Percentiles rank a stretch among this genome's conserved stretches.
phyloP scores from a whole-genome alignment of 208 protist genomes.

The Acanthamoeba culbertsoni region DNA sequence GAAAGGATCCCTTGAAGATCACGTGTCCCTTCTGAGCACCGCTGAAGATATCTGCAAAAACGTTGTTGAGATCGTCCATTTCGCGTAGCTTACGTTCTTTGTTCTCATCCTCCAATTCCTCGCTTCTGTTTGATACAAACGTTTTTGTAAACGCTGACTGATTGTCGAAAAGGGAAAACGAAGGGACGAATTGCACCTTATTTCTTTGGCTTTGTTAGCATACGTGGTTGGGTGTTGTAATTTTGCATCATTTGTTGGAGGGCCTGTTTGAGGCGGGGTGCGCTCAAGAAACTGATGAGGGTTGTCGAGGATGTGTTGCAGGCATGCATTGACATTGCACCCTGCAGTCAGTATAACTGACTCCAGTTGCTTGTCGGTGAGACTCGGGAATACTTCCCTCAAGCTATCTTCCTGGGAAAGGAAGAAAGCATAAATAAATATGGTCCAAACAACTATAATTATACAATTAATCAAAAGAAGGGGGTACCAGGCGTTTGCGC shows the following conservation, averaged over 20 bases:
- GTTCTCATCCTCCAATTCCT: not conserved
- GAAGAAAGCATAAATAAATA: no score
- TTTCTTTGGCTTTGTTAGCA: no score
- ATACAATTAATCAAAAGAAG: no score
- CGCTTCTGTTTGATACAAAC: not conserved
- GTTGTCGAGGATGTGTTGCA: constrained; percentile 8
- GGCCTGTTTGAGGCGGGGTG: not conserved
- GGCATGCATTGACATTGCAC: not conserved
- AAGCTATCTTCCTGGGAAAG: not conserved
- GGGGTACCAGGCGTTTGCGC: no score
- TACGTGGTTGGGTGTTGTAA: not conserved
- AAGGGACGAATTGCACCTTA: no score
- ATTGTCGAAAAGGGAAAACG: not conserved
- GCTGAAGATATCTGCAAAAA: constrained; percentile 27
- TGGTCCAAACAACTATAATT: no score
- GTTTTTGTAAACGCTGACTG: not conserved
- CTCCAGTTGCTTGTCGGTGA: not conserved
- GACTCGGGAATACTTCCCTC: not conserved
- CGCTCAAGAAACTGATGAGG: not conserved
- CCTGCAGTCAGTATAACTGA: not conserved
- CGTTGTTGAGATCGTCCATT: not conserved
- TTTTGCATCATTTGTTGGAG: not conserved
- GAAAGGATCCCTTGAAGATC: not conserved
- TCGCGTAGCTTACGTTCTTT: not conserved
- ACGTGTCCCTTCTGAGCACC: not conserved